Conservation (phyloP, 2,329 filamentous ascomycete species). For the Monilinia vaccinii-corymbosi region DNA sequence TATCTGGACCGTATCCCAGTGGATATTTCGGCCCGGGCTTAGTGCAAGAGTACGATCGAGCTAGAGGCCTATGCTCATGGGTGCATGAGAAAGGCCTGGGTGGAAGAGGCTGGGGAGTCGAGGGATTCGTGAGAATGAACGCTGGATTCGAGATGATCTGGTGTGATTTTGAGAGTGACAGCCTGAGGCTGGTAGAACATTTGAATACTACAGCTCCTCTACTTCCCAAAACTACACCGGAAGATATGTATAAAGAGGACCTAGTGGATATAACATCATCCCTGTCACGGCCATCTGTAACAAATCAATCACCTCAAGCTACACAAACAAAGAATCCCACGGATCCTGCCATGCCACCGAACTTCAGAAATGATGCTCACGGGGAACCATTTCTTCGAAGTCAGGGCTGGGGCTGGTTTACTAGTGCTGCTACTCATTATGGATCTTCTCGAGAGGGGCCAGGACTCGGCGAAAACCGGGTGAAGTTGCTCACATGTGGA, state of each 20-base stretch:
- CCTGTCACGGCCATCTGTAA: constrained; percentile 32
- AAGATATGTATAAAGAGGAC: constrained; percentile 7
- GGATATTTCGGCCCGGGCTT: constrained; percentile 30
- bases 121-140: constrained; percentile 43
- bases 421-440: constrained; percentile 36
- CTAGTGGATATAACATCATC: constrained; percentile 23
- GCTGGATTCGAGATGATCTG: constrained; percentile 44
- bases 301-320: constrained; percentile 31
- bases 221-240: constrained; percentile 17
- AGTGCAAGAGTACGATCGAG: constrained; percentile 39
- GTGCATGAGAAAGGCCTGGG: constrained; percentile 33
- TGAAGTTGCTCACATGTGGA: constrained; percentile 34
- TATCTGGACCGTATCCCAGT: constrained; percentile 28
- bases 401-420: constrained; percentile 38
- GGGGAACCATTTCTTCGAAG: constrained; percentile 34
- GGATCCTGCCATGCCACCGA: constrained; percentile 30
- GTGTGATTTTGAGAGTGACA: constrained; percentile 40
- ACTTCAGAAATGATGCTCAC: constrained; percentile 27
- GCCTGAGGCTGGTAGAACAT: constrained; percentile 35
- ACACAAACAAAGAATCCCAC: constrained; percentile 26
- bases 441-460: constrained; percentile 32
- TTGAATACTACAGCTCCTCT: constrained; percentile 40
- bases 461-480: constrained; percentile 35
- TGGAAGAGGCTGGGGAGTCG: constrained; percentile 39
- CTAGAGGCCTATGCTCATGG: constrained; percentile 39